Conservation (phyloP, 148 eudicot species). For the Fagopyrum homotropicum region DNA sequence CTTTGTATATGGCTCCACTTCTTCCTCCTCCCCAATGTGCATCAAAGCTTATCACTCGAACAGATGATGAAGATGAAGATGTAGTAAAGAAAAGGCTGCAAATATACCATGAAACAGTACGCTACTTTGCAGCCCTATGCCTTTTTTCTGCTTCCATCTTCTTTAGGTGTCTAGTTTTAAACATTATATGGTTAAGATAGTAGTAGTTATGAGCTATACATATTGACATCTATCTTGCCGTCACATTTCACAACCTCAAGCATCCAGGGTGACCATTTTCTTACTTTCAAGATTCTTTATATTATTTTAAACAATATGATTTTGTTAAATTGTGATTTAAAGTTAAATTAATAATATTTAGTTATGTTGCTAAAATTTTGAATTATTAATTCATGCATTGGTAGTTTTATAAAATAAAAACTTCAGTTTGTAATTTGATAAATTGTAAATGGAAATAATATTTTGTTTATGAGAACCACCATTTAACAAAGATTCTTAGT, state of each 20-base stretch:
- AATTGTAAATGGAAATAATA: neutral
- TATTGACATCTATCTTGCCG: neutral
- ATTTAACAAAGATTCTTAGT: neutral
- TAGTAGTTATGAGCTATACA: neutral
- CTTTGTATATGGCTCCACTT: slow-evolving; percentile 83
- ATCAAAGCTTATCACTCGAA: slow-evolving; percentile 66
- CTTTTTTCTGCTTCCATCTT: neutral
- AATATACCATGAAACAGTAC: slow-evolving; percentile 76
- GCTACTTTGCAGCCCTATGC: neutral
- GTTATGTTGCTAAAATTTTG: neutral
- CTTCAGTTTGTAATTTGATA: neutral
- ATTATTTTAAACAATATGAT: too few species aligned
- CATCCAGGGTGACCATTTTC: neutral
- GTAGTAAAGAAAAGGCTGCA: slow-evolving; percentile 73
- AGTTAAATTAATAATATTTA: too few species aligned
- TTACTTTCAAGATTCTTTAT: neutral
- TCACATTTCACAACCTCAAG: neutral
- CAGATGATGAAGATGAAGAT: slow-evolving; percentile 84
- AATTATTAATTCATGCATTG: neutral
- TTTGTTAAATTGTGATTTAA: neutral
- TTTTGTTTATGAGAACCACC: too few species aligned
- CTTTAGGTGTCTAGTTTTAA: too few species aligned
- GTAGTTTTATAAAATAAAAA: too few species aligned
- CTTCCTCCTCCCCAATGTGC: slow-evolving; percentile 77
- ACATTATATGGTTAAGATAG: neutral